These are phyloP conservation scores for Camelina hispida DNA, from an alignment of 345 rosid genomes.

Conservation along the genomic window DNA sequence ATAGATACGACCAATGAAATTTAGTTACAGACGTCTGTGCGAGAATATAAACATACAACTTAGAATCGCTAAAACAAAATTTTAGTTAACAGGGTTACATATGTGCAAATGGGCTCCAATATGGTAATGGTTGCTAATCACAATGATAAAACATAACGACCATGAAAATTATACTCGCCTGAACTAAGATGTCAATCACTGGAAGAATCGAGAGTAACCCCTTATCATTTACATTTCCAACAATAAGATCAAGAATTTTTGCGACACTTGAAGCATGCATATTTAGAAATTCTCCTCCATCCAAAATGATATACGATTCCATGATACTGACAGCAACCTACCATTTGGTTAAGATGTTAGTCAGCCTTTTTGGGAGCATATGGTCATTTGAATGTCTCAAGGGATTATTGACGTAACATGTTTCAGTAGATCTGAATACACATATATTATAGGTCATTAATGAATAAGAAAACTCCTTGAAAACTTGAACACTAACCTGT, in stretches of 20 bases:
- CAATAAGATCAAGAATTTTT: constrained; percentile 86
- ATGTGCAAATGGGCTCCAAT: not conserved
- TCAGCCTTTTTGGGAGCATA: not conserved
- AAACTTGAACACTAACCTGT: constrained; percentile 58
- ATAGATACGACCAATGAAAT: not conserved
- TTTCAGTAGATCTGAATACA: constrained; percentile 12
- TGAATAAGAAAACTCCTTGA: constrained; percentile 23
- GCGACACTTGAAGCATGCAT: constrained; percentile 84
- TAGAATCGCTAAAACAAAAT: constrained; percentile 3
- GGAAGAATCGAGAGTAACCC: constrained; percentile 87
- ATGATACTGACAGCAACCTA: constrained; percentile 86
- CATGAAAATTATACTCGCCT: constrained; percentile 55
- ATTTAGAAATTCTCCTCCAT: constrained; percentile 78
- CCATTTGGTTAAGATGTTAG: constrained; percentile 33
- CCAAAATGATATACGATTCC: constrained; percentile 80
- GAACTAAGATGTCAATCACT: constrained; percentile 82
- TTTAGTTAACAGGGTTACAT: constrained; percentile 2
- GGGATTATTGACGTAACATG: constrained; percentile 10
- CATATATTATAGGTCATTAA: not conserved
- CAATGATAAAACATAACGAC: constrained; percentile 6
- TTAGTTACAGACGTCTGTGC: not conserved
- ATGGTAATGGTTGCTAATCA: constrained; percentile 3
- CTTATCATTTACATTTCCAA: constrained; percentile 89
- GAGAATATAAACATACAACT: constrained; percentile 5
- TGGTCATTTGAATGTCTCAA: constrained; percentile 21